phyloP scores from a whole-genome alignment of 202 grass and related monocot species.

The Dendrocalamus latiflorus region DNA sequence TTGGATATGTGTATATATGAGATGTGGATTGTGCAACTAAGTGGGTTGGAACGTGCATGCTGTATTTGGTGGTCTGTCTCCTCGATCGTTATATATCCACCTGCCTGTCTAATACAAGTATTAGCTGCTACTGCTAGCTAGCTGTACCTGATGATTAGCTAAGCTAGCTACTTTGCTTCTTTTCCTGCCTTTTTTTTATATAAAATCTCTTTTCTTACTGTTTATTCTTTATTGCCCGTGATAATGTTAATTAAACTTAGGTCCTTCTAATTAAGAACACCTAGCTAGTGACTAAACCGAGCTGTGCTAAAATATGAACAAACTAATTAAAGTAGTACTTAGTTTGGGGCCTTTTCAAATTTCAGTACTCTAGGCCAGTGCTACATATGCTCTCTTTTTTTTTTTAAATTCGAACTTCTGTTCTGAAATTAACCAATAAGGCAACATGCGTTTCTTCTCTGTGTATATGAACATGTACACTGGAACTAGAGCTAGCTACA shows the following conservation, averaged over 20 bases:
- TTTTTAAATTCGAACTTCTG: too few relatives aligned
- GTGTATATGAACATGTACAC: background rate
- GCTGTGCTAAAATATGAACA: background rate
- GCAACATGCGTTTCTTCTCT: background rate
- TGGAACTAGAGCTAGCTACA: background rate
- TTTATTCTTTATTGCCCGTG: too few relatives aligned
- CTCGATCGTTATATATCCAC: background rate
- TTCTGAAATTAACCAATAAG: background rate
- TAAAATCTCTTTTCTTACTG: background rate
- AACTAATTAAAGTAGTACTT: background rate
- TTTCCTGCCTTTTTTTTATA: background rate
- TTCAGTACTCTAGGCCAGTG: background rate
- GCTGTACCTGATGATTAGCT: conserved; percentile 9
- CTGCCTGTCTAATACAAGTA: background rate
- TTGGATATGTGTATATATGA: background rate
- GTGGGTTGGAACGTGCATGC: background rate
- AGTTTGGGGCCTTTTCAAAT: background rate
- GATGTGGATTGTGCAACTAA: conserved; percentile 17
- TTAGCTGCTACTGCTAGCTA: background rate
- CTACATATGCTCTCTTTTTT: too few relatives aligned
- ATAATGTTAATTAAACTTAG: too few relatives aligned
- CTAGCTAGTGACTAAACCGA: background rate
- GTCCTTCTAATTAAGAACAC: background rate
- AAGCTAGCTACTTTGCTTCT: background rate
- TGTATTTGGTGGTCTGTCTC: conserved; percentile 21